These are phyloP conservation scores for Huntiella savannae DNA, from an alignment of 2,329 filamentous ascomycete genomes.

Conservation along the genomic window DNA sequence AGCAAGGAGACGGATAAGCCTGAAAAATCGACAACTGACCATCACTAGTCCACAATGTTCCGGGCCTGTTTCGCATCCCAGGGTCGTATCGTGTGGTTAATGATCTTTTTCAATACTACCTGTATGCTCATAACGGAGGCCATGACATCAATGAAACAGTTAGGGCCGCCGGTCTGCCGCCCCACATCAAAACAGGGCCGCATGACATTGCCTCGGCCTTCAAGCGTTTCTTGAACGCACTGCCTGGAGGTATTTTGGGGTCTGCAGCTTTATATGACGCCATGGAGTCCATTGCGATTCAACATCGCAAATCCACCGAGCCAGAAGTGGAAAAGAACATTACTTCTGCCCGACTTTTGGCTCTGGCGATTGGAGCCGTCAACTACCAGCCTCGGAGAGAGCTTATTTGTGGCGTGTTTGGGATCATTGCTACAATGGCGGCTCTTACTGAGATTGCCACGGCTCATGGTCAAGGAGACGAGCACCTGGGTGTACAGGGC, in stretches of 20 bases:
- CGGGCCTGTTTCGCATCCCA: constrained; percentile 44
- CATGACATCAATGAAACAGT: constrained; percentile 29
- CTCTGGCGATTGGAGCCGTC: constrained; percentile 40
- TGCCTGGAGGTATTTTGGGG: constrained; percentile 48
- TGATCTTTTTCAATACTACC: constrained; percentile 45
- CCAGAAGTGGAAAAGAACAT: constrained; percentile 35
- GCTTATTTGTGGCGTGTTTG: constrained; percentile 48
- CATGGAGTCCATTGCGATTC: constrained; percentile 22
- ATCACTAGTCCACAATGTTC: constrained; percentile 22
- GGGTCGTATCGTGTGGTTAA: constrained; percentile 38
- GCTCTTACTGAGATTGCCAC: constrained; percentile 33
- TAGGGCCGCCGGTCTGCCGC: constrained; percentile 37
- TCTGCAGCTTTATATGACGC: constrained; percentile 42
- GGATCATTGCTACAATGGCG: constrained; percentile 42
- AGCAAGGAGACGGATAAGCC: not conserved
- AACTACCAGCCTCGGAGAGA: constrained; percentile 40
- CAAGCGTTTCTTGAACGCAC: constrained; percentile 41
- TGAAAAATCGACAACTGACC: not conserved
- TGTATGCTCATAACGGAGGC: constrained; percentile 15
- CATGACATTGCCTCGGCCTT: constrained; percentile 51
- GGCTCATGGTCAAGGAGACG: constrained; percentile 7
- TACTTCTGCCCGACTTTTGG: constrained; percentile 44
- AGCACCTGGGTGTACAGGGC: constrained; percentile 35
- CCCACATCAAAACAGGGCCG: constrained; percentile 37
- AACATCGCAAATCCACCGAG: constrained; percentile 26